A percentile compares a stretch with the other conserved stretches of the same genome.
phyloP scores from a whole-genome alignment of 2,329 filamentous ascomycete species.

The Neofusicoccum laricinum region DNA sequence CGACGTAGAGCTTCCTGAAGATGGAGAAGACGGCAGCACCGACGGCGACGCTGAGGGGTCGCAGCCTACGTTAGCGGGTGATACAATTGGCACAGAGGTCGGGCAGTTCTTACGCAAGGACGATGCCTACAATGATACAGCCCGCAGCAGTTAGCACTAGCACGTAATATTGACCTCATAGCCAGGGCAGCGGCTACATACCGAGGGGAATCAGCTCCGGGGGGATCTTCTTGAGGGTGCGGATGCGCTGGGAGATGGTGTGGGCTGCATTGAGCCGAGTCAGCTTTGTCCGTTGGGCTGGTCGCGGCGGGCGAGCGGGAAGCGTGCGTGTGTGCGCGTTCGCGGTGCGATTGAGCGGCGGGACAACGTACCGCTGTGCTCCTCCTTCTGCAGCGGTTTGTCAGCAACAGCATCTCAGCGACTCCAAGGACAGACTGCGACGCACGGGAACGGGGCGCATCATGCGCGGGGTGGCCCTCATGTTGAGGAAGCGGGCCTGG shows the following conservation, averaged over 20 bases:
- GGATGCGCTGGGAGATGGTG: constrained; percentile 92
- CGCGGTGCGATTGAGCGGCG: background rate
- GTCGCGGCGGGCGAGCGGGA: constrained; percentile 1
- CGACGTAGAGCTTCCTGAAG: constrained; percentile 75
- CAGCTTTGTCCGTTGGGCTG: background rate
- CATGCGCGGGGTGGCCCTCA: constrained; percentile 49
- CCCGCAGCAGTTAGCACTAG: constrained; percentile 20
- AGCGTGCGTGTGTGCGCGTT: background rate
- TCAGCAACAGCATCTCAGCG: constrained; percentile 36
- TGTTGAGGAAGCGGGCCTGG: constrained; percentile 17
- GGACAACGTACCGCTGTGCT: constrained; percentile 55
- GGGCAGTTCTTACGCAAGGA: constrained; percentile 67
- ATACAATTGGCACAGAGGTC: background rate
- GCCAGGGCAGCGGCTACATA: constrained; percentile 48
- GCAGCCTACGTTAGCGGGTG: constrained; percentile 17
- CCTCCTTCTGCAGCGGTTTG: constrained; percentile 54
- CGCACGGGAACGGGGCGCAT: constrained; percentile 68
- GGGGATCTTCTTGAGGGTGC: constrained; percentile 84
- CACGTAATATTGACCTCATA: constrained; percentile 9
- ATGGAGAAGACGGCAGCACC: constrained; percentile 79
- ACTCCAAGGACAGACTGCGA: constrained; percentile 22
- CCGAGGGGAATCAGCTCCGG: constrained; percentile 93
- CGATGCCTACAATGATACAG: constrained; percentile 61
- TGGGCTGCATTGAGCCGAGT: constrained; percentile 61
- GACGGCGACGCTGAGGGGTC: constrained; percentile 57